Evolutionary conservation across 768 basidiomycete genomes (phyloP).

Genomic region (Chalciporus pseudorubinellus): DNA sequence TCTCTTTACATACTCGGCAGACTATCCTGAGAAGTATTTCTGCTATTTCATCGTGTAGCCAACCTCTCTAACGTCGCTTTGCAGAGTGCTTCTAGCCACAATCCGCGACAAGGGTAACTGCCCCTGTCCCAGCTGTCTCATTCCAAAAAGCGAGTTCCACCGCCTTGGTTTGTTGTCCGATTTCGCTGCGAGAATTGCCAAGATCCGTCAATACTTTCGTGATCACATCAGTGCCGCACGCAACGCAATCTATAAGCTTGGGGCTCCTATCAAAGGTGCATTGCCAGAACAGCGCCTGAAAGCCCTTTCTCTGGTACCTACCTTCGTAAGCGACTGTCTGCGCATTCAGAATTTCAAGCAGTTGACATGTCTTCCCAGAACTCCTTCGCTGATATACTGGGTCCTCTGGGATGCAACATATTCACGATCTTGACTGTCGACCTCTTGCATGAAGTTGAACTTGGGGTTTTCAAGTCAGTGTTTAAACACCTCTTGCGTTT

Average conservation of each 20-base stretch:
- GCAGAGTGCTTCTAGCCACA: too few species aligned
- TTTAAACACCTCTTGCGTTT: constrained; percentile 37
- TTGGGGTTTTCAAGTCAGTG: constrained; percentile 37
- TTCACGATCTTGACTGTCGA: constrained; percentile 18
- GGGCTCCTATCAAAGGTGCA: constrained; percentile 3
- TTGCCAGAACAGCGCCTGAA: constrained; percentile 4
- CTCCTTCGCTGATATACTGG: not conserved
- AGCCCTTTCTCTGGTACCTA: constrained; percentile 7
- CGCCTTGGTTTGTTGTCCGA: too few species aligned
- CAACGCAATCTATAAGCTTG: constrained; percentile 5
- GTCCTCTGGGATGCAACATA: not conserved
- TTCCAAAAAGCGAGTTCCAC: too few species aligned
- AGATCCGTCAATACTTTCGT: too few species aligned
- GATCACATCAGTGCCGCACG: constrained; percentile 1
- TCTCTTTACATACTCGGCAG: constrained; percentile 10
- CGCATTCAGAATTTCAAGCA: constrained; percentile 22
- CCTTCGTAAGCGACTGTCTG: constrained; percentile 3
- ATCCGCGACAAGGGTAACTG: too few species aligned
- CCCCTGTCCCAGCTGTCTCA: too few species aligned
- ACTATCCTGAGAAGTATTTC: too few species aligned
- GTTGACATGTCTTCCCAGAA: constrained; percentile 26
- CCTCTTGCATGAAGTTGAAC: constrained; percentile 42
- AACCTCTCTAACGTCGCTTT: too few species aligned
- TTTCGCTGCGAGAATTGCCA: too few species aligned
- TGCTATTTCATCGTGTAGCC: too few species aligned